Percentiles rank a stretch among this genome's conserved stretches.
These are phyloP conservation scores for Solanum chiquidenum DNA, from an alignment of 257 asterid genomes.

Conservation along the genomic window DNA sequence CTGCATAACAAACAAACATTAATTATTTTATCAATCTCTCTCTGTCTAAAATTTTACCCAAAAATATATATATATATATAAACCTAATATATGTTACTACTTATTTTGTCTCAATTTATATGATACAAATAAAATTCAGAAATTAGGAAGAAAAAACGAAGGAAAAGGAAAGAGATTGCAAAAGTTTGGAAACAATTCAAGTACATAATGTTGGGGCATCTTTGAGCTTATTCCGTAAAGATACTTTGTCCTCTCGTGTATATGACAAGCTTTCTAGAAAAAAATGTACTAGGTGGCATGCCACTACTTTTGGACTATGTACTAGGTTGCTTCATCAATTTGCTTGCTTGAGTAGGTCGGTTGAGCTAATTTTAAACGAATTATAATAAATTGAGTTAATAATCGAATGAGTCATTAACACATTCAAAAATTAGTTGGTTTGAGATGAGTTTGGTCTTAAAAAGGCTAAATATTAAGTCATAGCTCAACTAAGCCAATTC, in stretches of 20 bases:
- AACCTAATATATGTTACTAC: neutral
- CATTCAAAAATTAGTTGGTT: neutral
- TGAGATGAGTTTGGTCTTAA: neutral
- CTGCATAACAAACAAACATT: conserved; percentile 18
- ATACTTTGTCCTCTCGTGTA: neutral
- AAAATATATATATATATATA: too few species aligned
- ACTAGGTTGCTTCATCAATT: neutral
- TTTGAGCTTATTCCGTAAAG: neutral
- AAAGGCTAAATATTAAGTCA: neutral
- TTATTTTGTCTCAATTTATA: too few species aligned
- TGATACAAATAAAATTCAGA: neutral
- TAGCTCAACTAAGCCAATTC: neutral
- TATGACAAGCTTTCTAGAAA: neutral
- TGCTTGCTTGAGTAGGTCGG: neutral
- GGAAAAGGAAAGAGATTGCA: neutral
- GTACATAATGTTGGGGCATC: neutral
- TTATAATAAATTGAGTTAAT: neutral
- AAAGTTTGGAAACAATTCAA: neutral
- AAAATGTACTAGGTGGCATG: neutral
- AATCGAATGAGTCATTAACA: rapidly evolving
- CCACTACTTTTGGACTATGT: neutral
- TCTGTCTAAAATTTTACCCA: neutral
- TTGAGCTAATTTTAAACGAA: neutral
- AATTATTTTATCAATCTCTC: neutral
- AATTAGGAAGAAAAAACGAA: neutral